Conservation (phyloP, 139 green algal genomes). For the Coccomyxa sp. region DNA sequence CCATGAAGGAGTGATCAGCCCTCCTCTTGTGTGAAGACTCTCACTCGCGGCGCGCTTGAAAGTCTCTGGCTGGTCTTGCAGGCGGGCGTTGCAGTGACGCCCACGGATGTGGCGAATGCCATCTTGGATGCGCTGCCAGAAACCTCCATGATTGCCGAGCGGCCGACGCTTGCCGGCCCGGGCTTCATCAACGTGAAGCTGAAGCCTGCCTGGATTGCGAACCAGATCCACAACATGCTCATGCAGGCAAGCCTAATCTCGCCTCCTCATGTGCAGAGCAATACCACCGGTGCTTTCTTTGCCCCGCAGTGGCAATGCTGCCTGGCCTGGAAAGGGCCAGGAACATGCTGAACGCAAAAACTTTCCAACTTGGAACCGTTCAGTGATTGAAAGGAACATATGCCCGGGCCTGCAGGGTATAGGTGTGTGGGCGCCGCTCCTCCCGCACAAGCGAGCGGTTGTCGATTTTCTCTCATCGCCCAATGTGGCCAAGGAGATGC, state of each 20-base stretch:
- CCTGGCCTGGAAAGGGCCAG: too few species aligned
- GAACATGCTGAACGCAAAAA: too few species aligned
- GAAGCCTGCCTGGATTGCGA: slow-evolving; percentile 21
- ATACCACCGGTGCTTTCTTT: not conserved
- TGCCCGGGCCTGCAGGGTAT: too few species aligned
- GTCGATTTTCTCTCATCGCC: slow-evolving; percentile 97
- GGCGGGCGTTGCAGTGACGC: slow-evolving; percentile 73
- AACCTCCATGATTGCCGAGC: slow-evolving; percentile 51
- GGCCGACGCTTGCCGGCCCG: slow-evolving; percentile 74
- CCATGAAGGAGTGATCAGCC: too few species aligned
- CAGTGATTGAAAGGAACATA: too few species aligned
- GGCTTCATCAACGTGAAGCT: slow-evolving; percentile 95
- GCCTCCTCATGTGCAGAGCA: not conserved
- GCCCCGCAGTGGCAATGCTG: too few species aligned
- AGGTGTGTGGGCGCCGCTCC: slow-evolving; percentile 34
- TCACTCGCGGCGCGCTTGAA: too few species aligned
- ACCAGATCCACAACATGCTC: slow-evolving; percentile 30
- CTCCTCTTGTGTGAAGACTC: too few species aligned
- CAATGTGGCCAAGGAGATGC: slow-evolving; percentile 99
- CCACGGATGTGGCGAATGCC: slow-evolving; percentile 74
- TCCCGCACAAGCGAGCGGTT: slow-evolving; percentile 47
- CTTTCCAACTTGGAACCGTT: too few species aligned
- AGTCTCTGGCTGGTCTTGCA: too few species aligned
- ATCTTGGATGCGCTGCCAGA: slow-evolving; percentile 70
- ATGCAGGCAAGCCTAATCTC: not conserved